Evolutionary conservation across 2,329 filamentous ascomycete genomes (phyloP).

Genomic region (Fusarium sororula): DNA sequence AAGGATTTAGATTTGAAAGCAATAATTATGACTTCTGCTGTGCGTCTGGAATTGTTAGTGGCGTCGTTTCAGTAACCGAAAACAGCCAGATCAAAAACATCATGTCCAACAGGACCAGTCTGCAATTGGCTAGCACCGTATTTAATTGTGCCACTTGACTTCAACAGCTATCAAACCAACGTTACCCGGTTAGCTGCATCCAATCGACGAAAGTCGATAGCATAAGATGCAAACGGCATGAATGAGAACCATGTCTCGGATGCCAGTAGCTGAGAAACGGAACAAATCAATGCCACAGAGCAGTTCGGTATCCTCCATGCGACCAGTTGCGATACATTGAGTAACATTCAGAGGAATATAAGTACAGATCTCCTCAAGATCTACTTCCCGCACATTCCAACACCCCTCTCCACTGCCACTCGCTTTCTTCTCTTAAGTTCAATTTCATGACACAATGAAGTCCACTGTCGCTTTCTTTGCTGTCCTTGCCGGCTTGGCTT

Average conservation of each 20-base stretch:
- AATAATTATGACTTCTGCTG: not conserved
- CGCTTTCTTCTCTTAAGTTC: not conserved
- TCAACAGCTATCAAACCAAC: not conserved
- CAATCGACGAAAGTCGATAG: not conserved
- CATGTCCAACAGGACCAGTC: too few species aligned
- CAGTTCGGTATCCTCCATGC: rapidly evolving
- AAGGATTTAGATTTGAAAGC: not conserved
- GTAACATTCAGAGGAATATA: not conserved
- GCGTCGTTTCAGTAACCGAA: not conserved
- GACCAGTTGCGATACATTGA: not conserved
- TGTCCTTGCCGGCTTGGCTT: not conserved
- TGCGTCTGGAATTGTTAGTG: not conserved
- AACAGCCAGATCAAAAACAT: not conserved
- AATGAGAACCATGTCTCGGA: not conserved
- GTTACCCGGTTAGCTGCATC: not conserved
- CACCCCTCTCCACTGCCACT: not conserved
- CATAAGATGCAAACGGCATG: not conserved
- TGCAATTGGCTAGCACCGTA: not conserved
- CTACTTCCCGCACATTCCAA: not conserved
- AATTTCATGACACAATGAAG: not conserved
- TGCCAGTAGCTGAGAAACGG: not conserved
- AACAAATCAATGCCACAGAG: not conserved
- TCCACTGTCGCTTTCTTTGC: not conserved
- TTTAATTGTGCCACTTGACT: not conserved
- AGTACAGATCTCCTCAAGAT: not conserved